A percentile compares a stretch with the other conserved stretches of the same genome.
Conservation (phyloP, 2,329 filamentous ascomycete genomes). For the Fusarium sambucinum region DNA sequence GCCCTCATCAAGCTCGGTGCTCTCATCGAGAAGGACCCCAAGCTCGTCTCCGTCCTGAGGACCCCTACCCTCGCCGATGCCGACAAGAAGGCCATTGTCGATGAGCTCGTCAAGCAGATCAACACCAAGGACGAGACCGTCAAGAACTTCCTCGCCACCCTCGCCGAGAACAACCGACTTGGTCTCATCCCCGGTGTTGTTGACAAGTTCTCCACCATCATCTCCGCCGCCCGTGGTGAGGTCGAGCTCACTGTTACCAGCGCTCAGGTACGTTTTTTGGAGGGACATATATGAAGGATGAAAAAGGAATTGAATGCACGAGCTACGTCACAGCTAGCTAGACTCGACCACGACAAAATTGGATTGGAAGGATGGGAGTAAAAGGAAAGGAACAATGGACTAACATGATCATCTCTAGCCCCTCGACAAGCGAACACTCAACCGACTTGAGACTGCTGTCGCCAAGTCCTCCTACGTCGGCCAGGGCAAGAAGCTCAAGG, state of each 20-base stretch:
- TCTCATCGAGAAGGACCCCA: slow-evolving; percentile 84
- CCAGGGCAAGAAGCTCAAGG: slow-evolving; percentile 97
- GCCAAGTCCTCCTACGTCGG: slow-evolving; percentile 89
- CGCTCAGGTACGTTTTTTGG: slow-evolving; percentile 76
- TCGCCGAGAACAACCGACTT: slow-evolving; percentile 97
- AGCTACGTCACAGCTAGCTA: slow-evolving; percentile 28
- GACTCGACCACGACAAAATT: slow-evolving; percentile 6
- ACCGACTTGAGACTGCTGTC: slow-evolving; percentile 87
- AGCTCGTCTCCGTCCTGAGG: slow-evolving; percentile 80
- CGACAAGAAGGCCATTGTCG: slow-evolving; percentile 89
- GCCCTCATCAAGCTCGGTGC: slow-evolving; percentile 78
- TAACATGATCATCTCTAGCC: slow-evolving; percentile 62
- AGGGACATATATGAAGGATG: neutral
- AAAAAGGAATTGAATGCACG: slow-evolving; percentile 7
- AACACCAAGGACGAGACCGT: slow-evolving; percentile 82
- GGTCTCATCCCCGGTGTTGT: slow-evolving; percentile 83
- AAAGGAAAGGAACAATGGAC: slow-evolving; percentile 9
- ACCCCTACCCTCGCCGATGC: slow-evolving; percentile 81
- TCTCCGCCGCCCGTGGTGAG: slow-evolving; percentile 91
- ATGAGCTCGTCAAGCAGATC: slow-evolving; percentile 87
- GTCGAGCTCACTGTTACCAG: slow-evolving; percentile 92
- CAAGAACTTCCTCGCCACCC: slow-evolving; percentile 91
- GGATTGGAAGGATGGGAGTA: slow-evolving; percentile 12
- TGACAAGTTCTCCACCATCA: slow-evolving; percentile 88
- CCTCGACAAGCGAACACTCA: slow-evolving; percentile 88